Evolutionary conservation across 805 yeast genomes (phyloP), one percentile per base, ranked within the genome.

Genomic region (Cyberlindnera veronae): DNA sequence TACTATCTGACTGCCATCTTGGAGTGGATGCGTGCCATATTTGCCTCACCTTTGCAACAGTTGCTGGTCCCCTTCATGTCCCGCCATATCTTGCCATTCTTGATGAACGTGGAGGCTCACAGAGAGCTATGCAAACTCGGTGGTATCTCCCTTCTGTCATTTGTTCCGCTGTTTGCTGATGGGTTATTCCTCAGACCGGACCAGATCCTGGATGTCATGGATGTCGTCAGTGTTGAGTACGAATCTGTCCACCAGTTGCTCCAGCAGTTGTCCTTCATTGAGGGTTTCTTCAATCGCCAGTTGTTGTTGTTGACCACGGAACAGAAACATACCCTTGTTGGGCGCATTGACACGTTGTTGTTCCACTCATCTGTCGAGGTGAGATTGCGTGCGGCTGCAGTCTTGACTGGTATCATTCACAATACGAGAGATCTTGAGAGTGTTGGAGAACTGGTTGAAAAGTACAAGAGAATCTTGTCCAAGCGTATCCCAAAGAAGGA

Each of bases 91-190:
- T 61, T 87, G 1, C 95, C 96, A 20, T 80, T 85, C 46, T 64
- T 88, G 41, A 66, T 86, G 53, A 67, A 72, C 14, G 63, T 88
- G 34, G 76, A 79, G 37, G 73, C 71, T 32, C 73, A 84, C 68
- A 79, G 86, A 44, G 97, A 91, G 46, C 86, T 86, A 12, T 84
- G 95, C 49, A 86, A 84, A 49, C 61, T 84, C 41, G 81, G 82
- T 0, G 72, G 72, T 23, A 61, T 84, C 10, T 69, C 71, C 29
- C 84, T 91, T 0, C 68, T 74, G 2, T 52, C 61, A 7, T 50
- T 76, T 17, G 70, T 76, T 46, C 58, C 66, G 14, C 56, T 63
- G 21, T 56, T 83, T 4, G 76, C 81, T 0, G 22, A 34, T 8
- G 64, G 69, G 19, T 53, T 77, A 23, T 68, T 78, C 6, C 74